Evolutionary conservation across 352 stramenopile genomes (phyloP).

Genomic region (Globisporangium ultimum): DNA sequence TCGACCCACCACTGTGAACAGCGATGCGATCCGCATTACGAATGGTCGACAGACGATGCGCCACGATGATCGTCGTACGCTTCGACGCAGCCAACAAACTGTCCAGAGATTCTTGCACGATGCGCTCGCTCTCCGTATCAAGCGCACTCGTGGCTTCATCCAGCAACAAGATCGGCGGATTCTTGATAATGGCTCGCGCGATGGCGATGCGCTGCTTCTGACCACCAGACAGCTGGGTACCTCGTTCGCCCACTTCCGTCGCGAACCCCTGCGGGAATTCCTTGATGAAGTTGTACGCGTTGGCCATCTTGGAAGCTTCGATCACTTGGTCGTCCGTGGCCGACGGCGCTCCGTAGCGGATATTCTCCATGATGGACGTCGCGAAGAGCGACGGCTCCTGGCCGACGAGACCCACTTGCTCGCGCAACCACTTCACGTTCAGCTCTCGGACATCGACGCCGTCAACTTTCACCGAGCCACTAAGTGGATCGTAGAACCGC

Average conservation of each 20-base stretch:
- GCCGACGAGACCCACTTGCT: constrained; percentile 86
- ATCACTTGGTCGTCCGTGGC: constrained; percentile 71
- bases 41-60: constrained; percentile 93
- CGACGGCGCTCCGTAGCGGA: constrained; percentile 49
- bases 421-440: constrained; percentile 79
- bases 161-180: constrained; percentile 81
- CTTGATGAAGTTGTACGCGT: constrained; percentile 87
- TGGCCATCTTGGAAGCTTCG: constrained; percentile 63
- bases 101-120: constrained; percentile 75
- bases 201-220: constrained; percentile 93
- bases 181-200: constrained; percentile 74
- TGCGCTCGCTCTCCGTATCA: constrained; percentile 74
- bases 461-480: constrained; percentile 35
- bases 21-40: constrained; percentile 93
- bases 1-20: constrained; percentile 87
- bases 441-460: constrained; percentile 49
- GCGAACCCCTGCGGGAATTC: constrained; percentile 81
- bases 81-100: constrained; percentile 19
- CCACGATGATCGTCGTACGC: constrained; percentile 36
- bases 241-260: constrained; percentile 71
- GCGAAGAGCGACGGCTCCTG: constrained; percentile 57
- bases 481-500: constrained; percentile 70
- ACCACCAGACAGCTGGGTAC: constrained; percentile 82
- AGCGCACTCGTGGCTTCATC: no score
- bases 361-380: constrained; percentile 52